These are phyloP conservation scores for Caryocar brasiliense DNA, from an alignment of 441 rosid species.

Conservation along the genomic window DNA sequence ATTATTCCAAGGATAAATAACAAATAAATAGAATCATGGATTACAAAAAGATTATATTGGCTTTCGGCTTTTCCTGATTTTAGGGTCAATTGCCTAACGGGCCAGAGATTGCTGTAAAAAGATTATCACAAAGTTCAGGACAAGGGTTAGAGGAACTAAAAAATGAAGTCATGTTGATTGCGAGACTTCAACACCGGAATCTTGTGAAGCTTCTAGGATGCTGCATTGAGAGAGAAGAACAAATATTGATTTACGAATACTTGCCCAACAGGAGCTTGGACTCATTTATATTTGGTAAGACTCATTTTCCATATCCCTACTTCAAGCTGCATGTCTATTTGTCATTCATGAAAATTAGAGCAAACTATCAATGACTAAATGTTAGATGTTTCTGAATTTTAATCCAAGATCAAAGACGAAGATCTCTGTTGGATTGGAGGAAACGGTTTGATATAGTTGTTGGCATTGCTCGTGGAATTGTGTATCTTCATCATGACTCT, in stretches of 20 bases:
- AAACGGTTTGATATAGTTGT: constrained; percentile 21
- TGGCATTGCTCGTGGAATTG: constrained; percentile 36
- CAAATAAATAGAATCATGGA: too few species aligned
- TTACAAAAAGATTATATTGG: too few species aligned
- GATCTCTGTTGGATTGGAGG: constrained; percentile 19
- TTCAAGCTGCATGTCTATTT: too few species aligned
- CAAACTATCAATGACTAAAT: too few species aligned
- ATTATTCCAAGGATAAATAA: too few species aligned
- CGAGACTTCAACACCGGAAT: constrained; percentile 36
- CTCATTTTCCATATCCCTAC: too few species aligned
- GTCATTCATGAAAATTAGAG: too few species aligned
- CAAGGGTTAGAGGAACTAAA: constrained; percentile 30
- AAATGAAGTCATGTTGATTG: constrained; percentile 26
- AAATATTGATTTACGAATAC: constrained; percentile 31
- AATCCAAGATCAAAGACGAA: constrained; percentile 10
- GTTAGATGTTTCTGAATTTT: too few species aligned
- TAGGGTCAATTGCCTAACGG: constrained; percentile 29
- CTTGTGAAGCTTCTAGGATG: constrained; percentile 34
- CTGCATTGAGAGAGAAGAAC: constrained; percentile 29
- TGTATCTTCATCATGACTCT: constrained; percentile 41
- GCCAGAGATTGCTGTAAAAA: constrained; percentile 32
- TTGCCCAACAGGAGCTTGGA: constrained; percentile 27
- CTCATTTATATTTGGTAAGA: constrained; percentile 18
- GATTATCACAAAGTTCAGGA: constrained; percentile 19
- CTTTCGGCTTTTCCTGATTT: too few species aligned